Evolutionary conservation across 495 filamentous ascomycete genomes (phyloP).

Genomic region (Letharia columbiana): DNA sequence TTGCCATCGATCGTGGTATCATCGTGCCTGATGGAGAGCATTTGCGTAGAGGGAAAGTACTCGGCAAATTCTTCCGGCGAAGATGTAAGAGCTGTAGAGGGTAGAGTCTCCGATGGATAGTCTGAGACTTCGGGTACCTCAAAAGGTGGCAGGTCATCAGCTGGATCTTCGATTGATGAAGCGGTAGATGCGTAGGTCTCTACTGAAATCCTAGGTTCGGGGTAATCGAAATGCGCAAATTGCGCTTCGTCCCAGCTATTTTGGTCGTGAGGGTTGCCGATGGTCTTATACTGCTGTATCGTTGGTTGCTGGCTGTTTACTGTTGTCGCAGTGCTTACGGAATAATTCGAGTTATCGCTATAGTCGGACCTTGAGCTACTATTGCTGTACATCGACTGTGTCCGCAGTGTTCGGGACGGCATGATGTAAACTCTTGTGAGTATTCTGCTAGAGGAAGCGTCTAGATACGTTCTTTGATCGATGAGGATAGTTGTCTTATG

Average conservation of each 20-base stretch:
- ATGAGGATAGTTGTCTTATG: neutral
- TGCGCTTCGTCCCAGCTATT: slow-evolving; percentile 29
- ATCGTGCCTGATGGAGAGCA: slow-evolving; percentile 80
- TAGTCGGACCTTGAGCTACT: slow-evolving; percentile 51
- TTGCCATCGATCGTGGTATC: slow-evolving; percentile 88
- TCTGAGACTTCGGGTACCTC: slow-evolving; percentile 54
- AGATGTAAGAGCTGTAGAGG: slow-evolving; percentile 58
- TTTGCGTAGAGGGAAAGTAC: slow-evolving; percentile 76
- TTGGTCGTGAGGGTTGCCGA: slow-evolving; percentile 19
- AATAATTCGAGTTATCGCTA: slow-evolving; percentile 55
- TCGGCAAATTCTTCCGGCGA: slow-evolving; percentile 77
- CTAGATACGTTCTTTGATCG: neutral
- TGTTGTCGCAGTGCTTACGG: slow-evolving; percentile 61
- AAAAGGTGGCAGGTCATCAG: slow-evolving; percentile 46
- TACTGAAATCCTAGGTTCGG: slow-evolving; percentile 54
- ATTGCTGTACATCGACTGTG: slow-evolving; percentile 14
- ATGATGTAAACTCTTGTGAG: slow-evolving; percentile 2
- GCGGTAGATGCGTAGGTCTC: slow-evolving; percentile 76
- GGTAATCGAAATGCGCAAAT: slow-evolving; percentile 34
- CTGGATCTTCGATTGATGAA: slow-evolving; percentile 52
- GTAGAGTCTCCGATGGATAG: slow-evolving; percentile 38
- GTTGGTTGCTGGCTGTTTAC: slow-evolving; percentile 50
- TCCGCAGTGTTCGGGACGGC: slow-evolving; percentile 12
- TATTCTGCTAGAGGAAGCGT: neutral
- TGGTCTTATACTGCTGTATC: slow-evolving; percentile 31